Evolutionary conservation across 208 protist genomes (phyloP), one percentile per base, ranked within the genome.

Genomic region (Trypanosoma vivax): DNA sequence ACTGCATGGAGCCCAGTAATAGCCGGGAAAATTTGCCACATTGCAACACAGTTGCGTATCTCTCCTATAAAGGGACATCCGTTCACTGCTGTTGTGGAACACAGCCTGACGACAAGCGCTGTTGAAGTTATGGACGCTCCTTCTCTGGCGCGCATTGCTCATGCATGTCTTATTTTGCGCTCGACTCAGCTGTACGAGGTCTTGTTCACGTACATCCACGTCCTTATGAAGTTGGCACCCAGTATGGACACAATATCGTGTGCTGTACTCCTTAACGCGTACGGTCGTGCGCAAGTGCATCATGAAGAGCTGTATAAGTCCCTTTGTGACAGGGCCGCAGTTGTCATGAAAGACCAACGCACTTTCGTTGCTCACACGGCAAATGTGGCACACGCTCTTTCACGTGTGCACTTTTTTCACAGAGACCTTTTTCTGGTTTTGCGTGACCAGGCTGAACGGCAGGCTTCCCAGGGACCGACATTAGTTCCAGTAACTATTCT

Each of bases 231-330:
- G 13, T 18, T 65, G 11, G 63, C 64, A 34, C 51, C 71, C 13
- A 72, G 46, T 2, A 62, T 94, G 47, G 73, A 88, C 50, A 79
- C 81, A 16, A 69, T 87, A 13, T 72, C 88, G 5, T 70, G 65
- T 23, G 88, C 88, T n/a, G 78, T 92, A 30, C 51, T 95, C 11
- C 59, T 95, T 57, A 95, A 92, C 52, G 88, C 88, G 11, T 95
- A 92, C 50, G 88, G 88, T 23, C 73, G 88, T n/a, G 79, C 88
- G 14, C 82, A 72, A 11, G 76, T 92, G 24, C 76, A 81, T 51
- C 88, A 95, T 58, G 45, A 64, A 2, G 60, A 70, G 25, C 68
- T 95, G 10, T 95, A 89, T 64, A 38, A 71, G 43, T 74, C 68
- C 30, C 51, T 95, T 21, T 89, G 82, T 47, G 77, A 88, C 48